phyloP scores from a whole-genome alignment of 495 filamentous ascomycete genomes.

The Lophiotrema nucula region DNA sequence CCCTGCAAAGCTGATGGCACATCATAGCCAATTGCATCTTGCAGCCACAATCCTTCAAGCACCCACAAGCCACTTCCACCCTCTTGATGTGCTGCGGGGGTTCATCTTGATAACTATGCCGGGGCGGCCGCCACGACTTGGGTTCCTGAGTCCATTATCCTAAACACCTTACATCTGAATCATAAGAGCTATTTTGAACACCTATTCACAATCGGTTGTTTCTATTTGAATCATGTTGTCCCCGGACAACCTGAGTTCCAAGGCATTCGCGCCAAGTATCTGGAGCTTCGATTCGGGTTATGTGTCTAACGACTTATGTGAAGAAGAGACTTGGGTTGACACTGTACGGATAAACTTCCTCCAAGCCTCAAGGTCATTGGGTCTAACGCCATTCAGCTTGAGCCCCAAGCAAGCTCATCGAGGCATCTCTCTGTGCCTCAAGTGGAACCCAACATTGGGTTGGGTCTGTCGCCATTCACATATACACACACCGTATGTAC shows the following conservation, averaged over 20 bases:
- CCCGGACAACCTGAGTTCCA: background rate
- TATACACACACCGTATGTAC: background rate
- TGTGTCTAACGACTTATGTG: background rate
- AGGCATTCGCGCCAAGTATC: slow-evolving; percentile 21
- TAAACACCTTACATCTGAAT: background rate
- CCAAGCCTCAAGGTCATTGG: background rate
- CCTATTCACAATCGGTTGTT: background rate
- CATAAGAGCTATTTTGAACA: background rate
- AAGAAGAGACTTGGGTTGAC: background rate
- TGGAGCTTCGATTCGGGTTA: slow-evolving; percentile 32
- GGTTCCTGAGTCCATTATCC: background rate
- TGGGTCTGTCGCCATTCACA: background rate
- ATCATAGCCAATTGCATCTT: background rate
- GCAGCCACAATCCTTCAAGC: background rate
- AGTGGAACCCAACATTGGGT: background rate
- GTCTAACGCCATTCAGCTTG: background rate
- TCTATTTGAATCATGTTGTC: slow-evolving; percentile 15
- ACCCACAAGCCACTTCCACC: background rate
- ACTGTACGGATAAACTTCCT: background rate
- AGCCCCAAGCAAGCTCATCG: background rate
- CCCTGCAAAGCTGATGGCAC: background rate
- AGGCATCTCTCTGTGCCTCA: background rate
- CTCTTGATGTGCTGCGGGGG: background rate
- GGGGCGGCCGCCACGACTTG: background rate
- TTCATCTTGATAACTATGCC: background rate